These are phyloP conservation scores for Microcyclospora tardicrescens DNA, from an alignment of 2,329 filamentous ascomycete genomes.

Conservation along the genomic window DNA sequence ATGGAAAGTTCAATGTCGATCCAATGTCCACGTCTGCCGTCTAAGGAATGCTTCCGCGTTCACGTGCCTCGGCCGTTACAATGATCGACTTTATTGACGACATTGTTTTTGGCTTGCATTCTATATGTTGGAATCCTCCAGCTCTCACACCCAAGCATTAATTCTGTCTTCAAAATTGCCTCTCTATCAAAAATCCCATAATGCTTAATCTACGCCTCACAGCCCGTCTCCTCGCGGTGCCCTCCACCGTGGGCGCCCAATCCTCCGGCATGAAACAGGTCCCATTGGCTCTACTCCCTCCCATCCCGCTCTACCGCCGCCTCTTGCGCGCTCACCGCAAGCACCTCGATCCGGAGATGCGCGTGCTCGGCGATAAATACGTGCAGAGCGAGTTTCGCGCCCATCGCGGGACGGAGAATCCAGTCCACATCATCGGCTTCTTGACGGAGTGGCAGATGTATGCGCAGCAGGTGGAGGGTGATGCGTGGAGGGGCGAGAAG, in stretches of 20 bases:
- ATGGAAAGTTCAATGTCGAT: too few relatives aligned
- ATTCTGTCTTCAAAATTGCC: too few relatives aligned
- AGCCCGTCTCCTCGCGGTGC: conserved; percentile 19
- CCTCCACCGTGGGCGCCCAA: conserved; percentile 20
- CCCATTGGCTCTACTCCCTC: conserved; percentile 63
- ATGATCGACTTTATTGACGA: too few relatives aligned
- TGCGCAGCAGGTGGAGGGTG: conserved; percentile 80
- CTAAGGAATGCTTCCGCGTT: too few relatives aligned
- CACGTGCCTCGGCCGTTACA: too few relatives aligned
- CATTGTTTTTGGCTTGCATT: too few relatives aligned
- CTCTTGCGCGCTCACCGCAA: conserved; percentile 77
- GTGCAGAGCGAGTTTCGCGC: conserved; percentile 84
- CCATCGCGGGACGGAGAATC: conserved; percentile 75
- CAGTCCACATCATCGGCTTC: conserved; percentile 87
- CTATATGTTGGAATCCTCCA: too few relatives aligned
- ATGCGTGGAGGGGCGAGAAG: conserved; percentile 71
- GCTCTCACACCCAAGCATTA: too few relatives aligned
- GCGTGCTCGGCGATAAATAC: conserved; percentile 81
- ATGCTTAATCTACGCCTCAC: conserved; percentile 13
- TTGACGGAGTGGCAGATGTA: conserved; percentile 85
- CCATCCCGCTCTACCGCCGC: conserved; percentile 78
- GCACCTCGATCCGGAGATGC: conserved; percentile 57
- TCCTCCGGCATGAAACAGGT: conserved; percentile 28
- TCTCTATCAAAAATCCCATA: conserved; percentile 13
- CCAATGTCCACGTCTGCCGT: too few relatives aligned